Evolutionary conservation across 1,139 yeast species (phyloP).

Genomic region (Meyerozyma elateridarum): DNA sequence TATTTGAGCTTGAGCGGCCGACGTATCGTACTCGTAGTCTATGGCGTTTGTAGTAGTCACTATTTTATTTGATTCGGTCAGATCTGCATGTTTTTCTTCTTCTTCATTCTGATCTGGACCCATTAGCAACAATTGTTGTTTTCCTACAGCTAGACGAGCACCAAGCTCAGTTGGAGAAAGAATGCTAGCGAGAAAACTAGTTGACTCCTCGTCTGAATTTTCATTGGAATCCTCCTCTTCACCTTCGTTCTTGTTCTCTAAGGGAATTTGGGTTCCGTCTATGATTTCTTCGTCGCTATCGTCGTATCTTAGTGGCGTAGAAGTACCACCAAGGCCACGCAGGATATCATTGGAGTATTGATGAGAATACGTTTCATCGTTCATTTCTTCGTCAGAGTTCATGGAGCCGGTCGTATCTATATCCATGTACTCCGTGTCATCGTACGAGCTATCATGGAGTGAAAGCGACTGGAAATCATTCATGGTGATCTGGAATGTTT

Average conservation of each 20-base stretch:
- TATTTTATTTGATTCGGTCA: constrained; percentile 1
- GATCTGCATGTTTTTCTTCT: not conserved
- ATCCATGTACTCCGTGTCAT: constrained; percentile 3
- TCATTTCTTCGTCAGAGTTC: not conserved
- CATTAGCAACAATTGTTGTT: constrained; percentile 2
- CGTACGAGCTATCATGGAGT: constrained; percentile 17
- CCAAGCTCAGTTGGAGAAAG: constrained; percentile 21
- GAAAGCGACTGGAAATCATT: constrained; percentile 20
- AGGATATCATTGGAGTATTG: constrained; percentile 1
- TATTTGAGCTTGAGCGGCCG: not conserved
- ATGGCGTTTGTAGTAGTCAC: constrained; percentile 1
- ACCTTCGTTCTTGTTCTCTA: too few species aligned
- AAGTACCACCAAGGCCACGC: constrained; percentile 3
- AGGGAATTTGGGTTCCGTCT: too few species aligned
- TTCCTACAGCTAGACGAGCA: constrained; percentile 16
- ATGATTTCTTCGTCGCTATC: not conserved
- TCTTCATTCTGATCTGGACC: constrained; percentile 6
- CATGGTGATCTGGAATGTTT: not conserved
- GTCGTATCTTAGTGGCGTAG: constrained; percentile 1
- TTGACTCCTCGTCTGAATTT: constrained; percentile 1
- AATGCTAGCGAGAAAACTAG: constrained; percentile 6
- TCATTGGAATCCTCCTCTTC: not conserved
- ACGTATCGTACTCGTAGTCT: constrained; percentile 4
- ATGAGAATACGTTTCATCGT: too few species aligned
- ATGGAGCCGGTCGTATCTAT: not conserved